Evolutionary conservation across 179 eudicot genomes (phyloP), one percentile per base, ranked within the genome.

Genomic region (Vitellaria paradoxa): DNA sequence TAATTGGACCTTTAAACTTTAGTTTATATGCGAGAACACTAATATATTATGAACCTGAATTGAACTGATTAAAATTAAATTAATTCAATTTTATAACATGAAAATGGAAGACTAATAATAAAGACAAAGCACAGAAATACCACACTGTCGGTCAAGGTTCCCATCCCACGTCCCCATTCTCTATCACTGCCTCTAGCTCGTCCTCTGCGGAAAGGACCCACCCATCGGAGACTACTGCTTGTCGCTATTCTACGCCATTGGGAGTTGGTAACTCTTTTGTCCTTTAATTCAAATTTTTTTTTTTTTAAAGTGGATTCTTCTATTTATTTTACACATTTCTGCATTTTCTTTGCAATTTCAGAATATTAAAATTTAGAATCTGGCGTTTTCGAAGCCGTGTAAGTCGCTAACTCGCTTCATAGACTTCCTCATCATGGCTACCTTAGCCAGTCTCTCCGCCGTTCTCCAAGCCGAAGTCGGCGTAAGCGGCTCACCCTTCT

Each of bases 391-490:
- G 63, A 93, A 93, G 83, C 98, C 98, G 83, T 93, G 98, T 68
- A 93, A 86, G 82, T 93, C 98, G 84, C 97, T 90, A 53, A 90
- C 96, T 49, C 90, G 83, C 52, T 91, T 91, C 76, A 89, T 72
- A 65, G 95, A 85, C 88, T 93, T 93, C 60, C 90, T 89, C 96
- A 91, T 89, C 1, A 89, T 86, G 0, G 97, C 97, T 9, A 93
- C 88, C 62, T 91, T 93, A 74, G 97, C 97, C 62, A 93, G 88
- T 69, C 91, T 84, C 82, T 91, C 97, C 26, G 97, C 97, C 23
- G 97, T 97, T 79, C 87, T 87, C 98, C 97, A 93, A 72, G 94
- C 94, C 82, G 98, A 93, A 0, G 89, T 91, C 46, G 98, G 97
- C 70, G 94, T 91, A 4, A 93, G 74, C 80, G 90, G 89, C 86